Base-by-base conservation (phyloP, 2,329 filamentous ascomycete genomes). In the Colletotrichum godetiae region DNA sequence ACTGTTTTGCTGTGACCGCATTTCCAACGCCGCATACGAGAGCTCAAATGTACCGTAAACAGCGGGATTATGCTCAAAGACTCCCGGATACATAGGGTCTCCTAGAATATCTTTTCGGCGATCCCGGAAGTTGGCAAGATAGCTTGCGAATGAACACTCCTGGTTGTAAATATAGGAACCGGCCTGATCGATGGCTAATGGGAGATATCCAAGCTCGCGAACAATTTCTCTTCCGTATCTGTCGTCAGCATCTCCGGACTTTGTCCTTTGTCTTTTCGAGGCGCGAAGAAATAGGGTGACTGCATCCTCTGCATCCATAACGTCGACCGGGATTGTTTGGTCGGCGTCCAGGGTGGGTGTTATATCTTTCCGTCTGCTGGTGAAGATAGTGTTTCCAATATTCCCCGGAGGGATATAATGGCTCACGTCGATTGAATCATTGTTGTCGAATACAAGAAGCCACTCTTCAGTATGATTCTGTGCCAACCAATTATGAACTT, bases 361-460 rank as follows among this genome's bases (percentile, higher is more conserved):
- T 49, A 76, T 55, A 1, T 71, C 19, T 15, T 62, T 35, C 22
- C 66, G 67, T 57, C 77, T 64, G 68, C 78, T 75, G 2, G 79
- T 82, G 69, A 80, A 81, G 13, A 82, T 67, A 0, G 81, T 74
- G 55, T 79, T 80, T 0, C 80, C 80, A 0, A 65, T 76, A 6
- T 73, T 63, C 1, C 76, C 69, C 0, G 49, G 59, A 0, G 80
- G 81, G 1, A 79, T 8, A 19, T 65, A 75, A 0, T 29, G 46
- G 31, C 57, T 56, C 4, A 78, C 19, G n/a, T 77, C 73, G 0
- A 61, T 75, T 11, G 53, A 68, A 46, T 65, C 61, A 49, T 77
- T 77, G n/a, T 82, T 78, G 66, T 82, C 81, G n/a, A 81, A 76
- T 0, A 82, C 68, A 1, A 82, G 75, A 2, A 82, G 76, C 80